Percentiles rank a stretch among this genome's conserved stretches.
These are phyloP conservation scores for Monosporascus ibericus DNA, from an alignment of 2,329 filamentous ascomycete genomes.

Conservation along the genomic window DNA sequence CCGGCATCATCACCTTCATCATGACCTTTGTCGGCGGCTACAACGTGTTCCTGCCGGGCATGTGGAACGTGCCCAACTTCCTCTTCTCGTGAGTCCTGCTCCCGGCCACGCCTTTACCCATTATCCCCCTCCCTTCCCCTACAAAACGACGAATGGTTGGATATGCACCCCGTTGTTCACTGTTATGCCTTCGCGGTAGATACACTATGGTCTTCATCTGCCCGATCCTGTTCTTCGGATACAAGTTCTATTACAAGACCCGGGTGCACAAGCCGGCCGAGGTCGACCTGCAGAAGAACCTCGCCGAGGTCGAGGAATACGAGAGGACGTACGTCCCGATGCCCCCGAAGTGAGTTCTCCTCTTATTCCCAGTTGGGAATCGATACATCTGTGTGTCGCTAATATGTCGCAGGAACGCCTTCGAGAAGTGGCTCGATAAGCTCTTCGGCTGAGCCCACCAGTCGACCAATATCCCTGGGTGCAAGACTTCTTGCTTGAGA, in stretches of 20 bases:
- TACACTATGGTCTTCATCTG: constrained; percentile 71
- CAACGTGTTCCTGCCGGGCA: constrained; percentile 63
- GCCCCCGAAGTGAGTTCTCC: constrained; percentile 42
- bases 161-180: too few species aligned
- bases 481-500: too few species aligned
- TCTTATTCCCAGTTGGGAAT: too few species aligned
- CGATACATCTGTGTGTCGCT: too few species aligned
- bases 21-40: constrained; percentile 76
- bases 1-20: constrained; percentile 54
- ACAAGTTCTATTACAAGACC: constrained; percentile 65
- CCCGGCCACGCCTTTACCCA: neutral
- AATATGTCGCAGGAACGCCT: constrained; percentile 9
- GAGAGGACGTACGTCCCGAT: constrained; percentile 51
- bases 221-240: constrained; percentile 61
- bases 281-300: constrained; percentile 55
- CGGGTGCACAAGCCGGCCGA: constrained; percentile 49
- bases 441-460: constrained; percentile 12
- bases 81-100: constrained; percentile 54
- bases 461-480: too few species aligned
- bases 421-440: constrained; percentile 19
- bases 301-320: constrained; percentile 64
- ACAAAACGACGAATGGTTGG: neutral
- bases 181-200: constrained; percentile 16
- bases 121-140: neutral
- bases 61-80: constrained; percentile 65